Percentiles rank a stretch among this genome's conserved stretches.
Conservation (phyloP, 1,284 basidiomycete genomes). For the Malassezia japonica region DNA sequence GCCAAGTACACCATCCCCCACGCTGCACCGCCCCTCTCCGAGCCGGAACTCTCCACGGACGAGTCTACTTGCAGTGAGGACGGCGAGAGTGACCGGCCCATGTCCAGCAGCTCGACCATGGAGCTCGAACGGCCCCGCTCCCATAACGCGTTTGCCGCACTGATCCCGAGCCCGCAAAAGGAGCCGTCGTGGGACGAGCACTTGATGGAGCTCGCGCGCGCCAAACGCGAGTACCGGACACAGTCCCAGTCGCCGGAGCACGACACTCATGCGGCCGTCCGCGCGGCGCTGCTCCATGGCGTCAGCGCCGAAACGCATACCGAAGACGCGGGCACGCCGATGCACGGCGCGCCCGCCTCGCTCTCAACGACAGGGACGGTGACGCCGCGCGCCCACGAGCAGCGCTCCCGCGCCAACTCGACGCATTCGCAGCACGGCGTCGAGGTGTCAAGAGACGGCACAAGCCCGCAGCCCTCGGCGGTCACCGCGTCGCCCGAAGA, state of each 20-base stretch:
- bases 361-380: constrained; percentile 6
- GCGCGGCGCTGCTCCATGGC: neutral
- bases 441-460: too few species aligned
- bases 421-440: neutral
- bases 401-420: constrained; percentile 10
- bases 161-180: neutral
- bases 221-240: neutral
- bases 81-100: neutral
- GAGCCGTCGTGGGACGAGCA: constrained; percentile 1
- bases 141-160: constrained; percentile 1
- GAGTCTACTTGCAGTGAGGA: constrained; percentile 12
- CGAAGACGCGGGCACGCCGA: neutral
- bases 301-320: neutral
- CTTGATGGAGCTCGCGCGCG: neutral
- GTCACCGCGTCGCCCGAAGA: too few species aligned
- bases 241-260: neutral
- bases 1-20: too few species aligned
- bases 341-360: neutral
- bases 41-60: constrained; percentile 17
- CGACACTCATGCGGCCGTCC: neutral
- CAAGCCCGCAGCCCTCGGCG: too few species aligned
- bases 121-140: neutral
- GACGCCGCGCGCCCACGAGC: neutral
- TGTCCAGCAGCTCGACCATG: neutral
- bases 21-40: constrained; percentile 4